Percentiles rank a stretch among this genome's conserved stretches.
These are phyloP conservation scores for Naganishia antarctica DNA, from an alignment of 768 basidiomycete genomes.

Conservation along the genomic window DNA sequence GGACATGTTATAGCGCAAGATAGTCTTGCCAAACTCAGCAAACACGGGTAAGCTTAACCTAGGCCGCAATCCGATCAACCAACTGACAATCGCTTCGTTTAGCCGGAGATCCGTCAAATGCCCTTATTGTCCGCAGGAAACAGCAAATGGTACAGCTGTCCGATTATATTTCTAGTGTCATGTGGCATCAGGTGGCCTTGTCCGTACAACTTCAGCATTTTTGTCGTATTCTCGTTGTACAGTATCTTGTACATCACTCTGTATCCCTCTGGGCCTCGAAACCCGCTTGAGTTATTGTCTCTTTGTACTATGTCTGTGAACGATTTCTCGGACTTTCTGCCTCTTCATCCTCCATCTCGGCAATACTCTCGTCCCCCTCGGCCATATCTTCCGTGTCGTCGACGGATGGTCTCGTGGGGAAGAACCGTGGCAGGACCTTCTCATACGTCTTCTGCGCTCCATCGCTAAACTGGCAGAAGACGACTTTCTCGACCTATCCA, in stretches of 20 bases:
- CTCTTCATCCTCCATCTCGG: neutral
- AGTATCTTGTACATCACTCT: neutral
- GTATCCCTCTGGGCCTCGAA: too few relatives aligned
- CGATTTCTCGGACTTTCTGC: too few relatives aligned
- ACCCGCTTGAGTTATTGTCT: neutral
- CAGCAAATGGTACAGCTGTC: constrained; percentile 43
- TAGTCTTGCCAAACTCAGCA: constrained; percentile 81
- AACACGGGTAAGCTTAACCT: constrained; percentile 65
- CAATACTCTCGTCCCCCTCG: constrained; percentile 13
- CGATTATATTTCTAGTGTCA: constrained; percentile 47
- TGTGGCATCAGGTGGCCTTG: too few relatives aligned
- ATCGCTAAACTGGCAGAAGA: constrained; percentile 43
- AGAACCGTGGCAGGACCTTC: constrained; percentile 35
- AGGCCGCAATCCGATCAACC: neutral
- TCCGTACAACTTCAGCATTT: too few relatives aligned
- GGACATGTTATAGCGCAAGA: constrained; percentile 94
- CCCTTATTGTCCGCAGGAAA: constrained; percentile 86
- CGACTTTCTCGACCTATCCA: constrained; percentile 44
- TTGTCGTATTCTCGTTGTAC: too few relatives aligned
- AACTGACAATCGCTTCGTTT: neutral
- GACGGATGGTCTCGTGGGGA: constrained; percentile 29
- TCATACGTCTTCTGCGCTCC: constrained; percentile 40
- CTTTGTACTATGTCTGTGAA: constrained; percentile 3
- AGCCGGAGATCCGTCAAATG: constrained; percentile 78
- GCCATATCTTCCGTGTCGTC: neutral